Conservation (phyloP, 2,329 filamentous ascomycete species). For the Fusarium veterinarium region DNA sequence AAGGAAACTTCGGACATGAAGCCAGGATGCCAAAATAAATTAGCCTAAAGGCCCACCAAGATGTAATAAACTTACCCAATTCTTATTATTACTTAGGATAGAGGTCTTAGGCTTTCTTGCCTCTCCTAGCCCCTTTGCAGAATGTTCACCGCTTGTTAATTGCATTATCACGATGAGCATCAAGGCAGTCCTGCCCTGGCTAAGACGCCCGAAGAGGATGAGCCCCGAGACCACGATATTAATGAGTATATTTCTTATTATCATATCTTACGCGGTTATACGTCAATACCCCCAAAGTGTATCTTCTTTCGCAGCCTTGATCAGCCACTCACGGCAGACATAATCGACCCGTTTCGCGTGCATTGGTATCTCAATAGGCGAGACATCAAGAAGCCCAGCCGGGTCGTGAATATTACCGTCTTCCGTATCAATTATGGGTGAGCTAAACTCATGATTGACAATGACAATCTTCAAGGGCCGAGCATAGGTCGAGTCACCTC, state of each 20-base stretch:
- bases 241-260: not conserved
- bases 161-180: not conserved
- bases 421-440: not conserved
- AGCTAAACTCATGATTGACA: conserved; percentile 28
- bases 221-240: no score
- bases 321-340: conserved; percentile 30
- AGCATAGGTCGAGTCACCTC: conserved; percentile 27
- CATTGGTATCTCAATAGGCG: conserved; percentile 11
- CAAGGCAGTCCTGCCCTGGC: not conserved
- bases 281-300: conserved; percentile 13
- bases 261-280: not conserved
- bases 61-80: not conserved
- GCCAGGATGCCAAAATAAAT: not conserved
- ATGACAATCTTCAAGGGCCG: conserved; percentile 25
- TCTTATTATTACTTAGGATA: not conserved
- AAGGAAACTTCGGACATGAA: not conserved
- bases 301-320: conserved; percentile 17
- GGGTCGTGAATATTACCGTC: conserved; percentile 11
- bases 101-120: not conserved
- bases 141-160: not conserved
- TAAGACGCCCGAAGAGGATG: not conserved
- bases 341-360: conserved; percentile 12
- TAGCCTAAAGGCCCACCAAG: not conserved
- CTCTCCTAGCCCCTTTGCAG: not conserved
- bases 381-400: not conserved